Evolutionary conservation across 306 rosid genomes (phyloP).

Genomic region (Vigna mungo): DNA sequence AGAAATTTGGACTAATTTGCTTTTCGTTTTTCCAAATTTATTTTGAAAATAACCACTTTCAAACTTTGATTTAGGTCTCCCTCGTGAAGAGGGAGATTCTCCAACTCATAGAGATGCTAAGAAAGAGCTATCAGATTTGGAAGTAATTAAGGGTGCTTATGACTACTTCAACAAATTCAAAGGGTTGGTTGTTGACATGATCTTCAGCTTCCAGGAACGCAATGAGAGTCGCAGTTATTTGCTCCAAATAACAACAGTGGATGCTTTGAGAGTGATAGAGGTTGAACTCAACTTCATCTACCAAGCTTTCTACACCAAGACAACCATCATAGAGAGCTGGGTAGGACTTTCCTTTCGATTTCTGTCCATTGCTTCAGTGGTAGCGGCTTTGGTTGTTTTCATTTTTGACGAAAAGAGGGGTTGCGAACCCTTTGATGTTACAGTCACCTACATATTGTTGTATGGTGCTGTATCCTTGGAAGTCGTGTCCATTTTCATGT

Average conservation of each 20-base stretch:
- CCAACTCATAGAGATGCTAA: not conserved
- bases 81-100: no score
- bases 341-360: conserved; percentile 18
- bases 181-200: conserved; percentile 57
- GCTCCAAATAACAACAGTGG: fast-evolving
- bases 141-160: conserved; percentile 39
- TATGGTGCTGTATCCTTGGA: conserved; percentile 59
- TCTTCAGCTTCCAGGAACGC: conserved; percentile 47
- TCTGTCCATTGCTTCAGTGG: conserved; percentile 29
- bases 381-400: conserved; percentile 41
- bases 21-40: no score
- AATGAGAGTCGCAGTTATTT: conserved; percentile 47
- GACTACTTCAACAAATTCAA: conserved; percentile 44
- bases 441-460: conserved; percentile 50
- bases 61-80: not conserved
- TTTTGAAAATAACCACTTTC: not conserved
- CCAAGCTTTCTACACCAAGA: conserved; percentile 59
- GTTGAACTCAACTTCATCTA: conserved; percentile 60
- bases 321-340: not conserved
- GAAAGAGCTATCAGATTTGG: not conserved
- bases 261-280: conserved; percentile 47
- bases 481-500: conserved; percentile 35
- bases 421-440: conserved; percentile 40
- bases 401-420: conserved; percentile 27
- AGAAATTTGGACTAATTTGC: no score